These are phyloP conservation scores for Dactylonectria estremocensis DNA, from an alignment of 2,329 filamentous ascomycete genomes.

Conservation along the genomic window DNA sequence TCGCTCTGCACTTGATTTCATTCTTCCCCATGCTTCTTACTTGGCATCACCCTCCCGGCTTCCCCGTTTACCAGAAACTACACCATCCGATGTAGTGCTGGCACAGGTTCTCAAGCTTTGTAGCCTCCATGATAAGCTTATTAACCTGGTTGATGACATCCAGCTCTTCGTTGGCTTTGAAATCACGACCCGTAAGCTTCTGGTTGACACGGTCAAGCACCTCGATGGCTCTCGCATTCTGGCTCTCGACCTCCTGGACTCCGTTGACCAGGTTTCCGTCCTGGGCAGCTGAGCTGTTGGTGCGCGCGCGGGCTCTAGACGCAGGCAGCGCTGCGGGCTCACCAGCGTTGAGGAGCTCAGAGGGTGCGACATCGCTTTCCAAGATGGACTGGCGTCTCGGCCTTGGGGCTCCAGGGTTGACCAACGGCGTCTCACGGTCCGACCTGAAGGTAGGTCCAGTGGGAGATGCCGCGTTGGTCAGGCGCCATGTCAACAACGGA, in stretches of 20 bases:
- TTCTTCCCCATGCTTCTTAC: too few species aligned
- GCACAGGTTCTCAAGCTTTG: constrained; percentile 96
- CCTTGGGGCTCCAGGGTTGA: constrained; percentile 63
- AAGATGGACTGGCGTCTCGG: constrained; percentile 79
- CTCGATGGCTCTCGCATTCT: constrained; percentile 93
- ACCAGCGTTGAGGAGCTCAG: constrained; percentile 68
- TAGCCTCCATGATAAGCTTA: constrained; percentile 94
- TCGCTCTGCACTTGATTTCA: too few species aligned
- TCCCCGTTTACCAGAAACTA: constrained; percentile 85
- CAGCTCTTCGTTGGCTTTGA: constrained; percentile 88
- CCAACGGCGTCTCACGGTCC: constrained; percentile 70
- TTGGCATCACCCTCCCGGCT: not conserved
- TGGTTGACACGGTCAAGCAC: constrained; percentile 93
- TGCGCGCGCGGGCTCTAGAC: constrained; percentile 69
- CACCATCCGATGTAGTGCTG: constrained; percentile 99
- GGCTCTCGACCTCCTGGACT: constrained; percentile 77
- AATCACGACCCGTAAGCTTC: constrained; percentile 95
- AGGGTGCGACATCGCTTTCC: constrained; percentile 73
- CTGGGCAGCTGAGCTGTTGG: constrained; percentile 68
- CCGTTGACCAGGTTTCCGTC: constrained; percentile 57
- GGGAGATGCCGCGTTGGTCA: constrained; percentile 76
- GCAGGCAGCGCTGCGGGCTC: constrained; percentile 62
- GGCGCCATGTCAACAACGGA: constrained; percentile 96
- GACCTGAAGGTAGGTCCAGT: constrained; percentile 77
- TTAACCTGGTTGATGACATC: constrained; percentile 91